Base-by-base conservation (phyloP, 176 grass and related monocot species). In the Oryza nivara region DNA sequence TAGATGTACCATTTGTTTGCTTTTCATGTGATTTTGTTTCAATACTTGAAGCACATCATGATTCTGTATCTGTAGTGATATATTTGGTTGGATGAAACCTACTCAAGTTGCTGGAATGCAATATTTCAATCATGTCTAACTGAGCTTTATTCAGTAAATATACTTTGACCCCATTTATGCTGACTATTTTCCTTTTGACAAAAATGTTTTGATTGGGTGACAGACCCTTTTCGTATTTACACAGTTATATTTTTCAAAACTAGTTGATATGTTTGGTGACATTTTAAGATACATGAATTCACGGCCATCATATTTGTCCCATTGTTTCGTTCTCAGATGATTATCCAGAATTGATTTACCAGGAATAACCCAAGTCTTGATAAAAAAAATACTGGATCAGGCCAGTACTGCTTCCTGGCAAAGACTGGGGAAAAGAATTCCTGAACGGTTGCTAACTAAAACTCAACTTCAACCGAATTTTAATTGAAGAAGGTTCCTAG, bases 1-100 rank as follows among this genome's bases (percentile, higher is more conserved):
- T n/a, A 63, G 25, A 68, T 30, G 58, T 45, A 76, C 0, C 35
- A 19, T 20, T 86, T 34, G 49, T 63, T 11, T 19, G 0, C 38
- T 76, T 26, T 76, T 47, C 28, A 82, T 35, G 30, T 3, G 13
- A 35, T 15, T 70, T 61, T 66, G n/a, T 63, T 26, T 16, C 20
- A 56, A 19, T 19, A 11, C 17, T 73, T 54, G 47, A 72, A 71
- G 17, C 10, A 83, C 80, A 4, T 52, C 28, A 52, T 71, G 45
- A 43, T 36, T 75, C 11, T 43, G 10, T 72, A 28, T 48, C 40
- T 83, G 13, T 26, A 19, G 3, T 43, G 17, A 23, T 40, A 72
- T 81, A 13, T 85, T 75, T 70, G 65, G 75, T 71, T 17, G 30
- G 77, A 76, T 63, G 76, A 70, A 35, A 61, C 51, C 12, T 89